Evolutionary conservation across 768 basidiomycete genomes (phyloP).

Genomic region (Kwoniella dejecticola): DNA sequence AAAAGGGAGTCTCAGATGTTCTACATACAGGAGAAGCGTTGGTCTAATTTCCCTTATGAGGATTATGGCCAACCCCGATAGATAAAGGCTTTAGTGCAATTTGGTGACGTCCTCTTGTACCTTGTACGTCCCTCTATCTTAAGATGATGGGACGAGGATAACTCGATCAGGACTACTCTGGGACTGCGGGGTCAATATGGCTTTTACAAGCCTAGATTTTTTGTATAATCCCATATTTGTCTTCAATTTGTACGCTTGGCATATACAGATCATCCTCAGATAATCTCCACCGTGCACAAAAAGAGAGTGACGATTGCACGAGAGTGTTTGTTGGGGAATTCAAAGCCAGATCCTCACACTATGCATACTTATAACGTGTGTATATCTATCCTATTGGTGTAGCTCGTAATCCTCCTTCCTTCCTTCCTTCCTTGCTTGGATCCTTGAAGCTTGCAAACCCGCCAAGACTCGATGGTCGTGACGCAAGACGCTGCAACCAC

Average conservation of each 20-base stretch:
- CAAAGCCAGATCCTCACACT: not conserved
- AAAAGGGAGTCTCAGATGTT: slow-evolving; percentile 7
- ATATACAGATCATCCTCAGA: too few relatives aligned
- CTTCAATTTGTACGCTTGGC: too few relatives aligned
- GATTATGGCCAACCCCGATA: slow-evolving; percentile 31
- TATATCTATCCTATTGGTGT: not conserved
- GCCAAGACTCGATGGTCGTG: too few relatives aligned
- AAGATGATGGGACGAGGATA: slow-evolving; percentile 34
- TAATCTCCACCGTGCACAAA: too few relatives aligned
- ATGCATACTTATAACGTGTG: slow-evolving; percentile 1
- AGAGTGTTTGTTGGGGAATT: too few relatives aligned
- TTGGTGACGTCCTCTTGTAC: slow-evolving; percentile 52
- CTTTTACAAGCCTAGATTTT: slow-evolving; percentile 54
- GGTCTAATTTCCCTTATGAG: not conserved
- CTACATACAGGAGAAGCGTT: slow-evolving; percentile 22
- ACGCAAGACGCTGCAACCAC: too few relatives aligned
- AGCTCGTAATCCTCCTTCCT: not conserved
- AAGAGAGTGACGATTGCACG: too few relatives aligned
- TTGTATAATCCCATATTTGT: slow-evolving; percentile 11
- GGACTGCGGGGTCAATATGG: slow-evolving; percentile 52
- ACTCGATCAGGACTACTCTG: slow-evolving; percentile 58
- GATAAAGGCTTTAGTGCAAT: slow-evolving; percentile 56
- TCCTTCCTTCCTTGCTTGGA: not conserved
- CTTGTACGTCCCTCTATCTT: slow-evolving; percentile 9
- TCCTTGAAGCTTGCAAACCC: not conserved